Evolutionary conservation across 352 stramenopile genomes (phyloP), one percentile per base, ranked within the genome.

Genomic region (Pythium dissotocum): DNA sequence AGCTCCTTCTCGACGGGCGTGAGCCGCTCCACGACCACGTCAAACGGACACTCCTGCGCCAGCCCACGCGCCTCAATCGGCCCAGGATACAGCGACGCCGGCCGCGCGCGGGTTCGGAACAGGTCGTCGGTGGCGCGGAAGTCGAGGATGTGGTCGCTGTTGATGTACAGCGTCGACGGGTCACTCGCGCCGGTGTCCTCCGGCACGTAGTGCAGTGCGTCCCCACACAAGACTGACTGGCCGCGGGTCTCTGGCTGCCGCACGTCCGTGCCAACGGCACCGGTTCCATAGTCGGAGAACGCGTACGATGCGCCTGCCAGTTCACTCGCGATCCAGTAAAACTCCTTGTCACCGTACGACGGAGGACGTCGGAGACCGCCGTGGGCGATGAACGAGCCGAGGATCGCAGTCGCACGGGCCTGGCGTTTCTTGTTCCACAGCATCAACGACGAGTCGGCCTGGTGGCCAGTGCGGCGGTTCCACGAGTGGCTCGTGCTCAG

Each of bases 361-460:
- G 77, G 79, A 26, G 78, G 79, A 0, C 70, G 73, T 0, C n/a
- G 57, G 6, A 57, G 53, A 32, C 72, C 62, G 24, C 70, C 73
- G 5, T 71, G 68, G 5, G 82, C 71, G 6, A 80, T 65, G 62
- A 92, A 94, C 4, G 83, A 73, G 6, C 77, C 75, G 30, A 94
- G 66, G 16, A 94, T 86, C 10, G 81, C 77, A 0, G 83, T 94
- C 12, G 85, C 85, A 16, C 83, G 79, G 18, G 75, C 73, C 61
- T 94, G 83, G 36, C 74, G 74, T 26, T 69, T 72, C 70, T 94
- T 94, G 73, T 77, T 83, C 85, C 83, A 94, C 12, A 94, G 65
- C 64, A 94, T 75, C 33, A 90, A 61, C 16, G 83, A 92, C 63
- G 85, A 94, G 73, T 94, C 85, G 68, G 88, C 85, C 33, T 91